phyloP scores from a whole-genome alignment of 345 rosid species.

The Acer campestre region DNA sequence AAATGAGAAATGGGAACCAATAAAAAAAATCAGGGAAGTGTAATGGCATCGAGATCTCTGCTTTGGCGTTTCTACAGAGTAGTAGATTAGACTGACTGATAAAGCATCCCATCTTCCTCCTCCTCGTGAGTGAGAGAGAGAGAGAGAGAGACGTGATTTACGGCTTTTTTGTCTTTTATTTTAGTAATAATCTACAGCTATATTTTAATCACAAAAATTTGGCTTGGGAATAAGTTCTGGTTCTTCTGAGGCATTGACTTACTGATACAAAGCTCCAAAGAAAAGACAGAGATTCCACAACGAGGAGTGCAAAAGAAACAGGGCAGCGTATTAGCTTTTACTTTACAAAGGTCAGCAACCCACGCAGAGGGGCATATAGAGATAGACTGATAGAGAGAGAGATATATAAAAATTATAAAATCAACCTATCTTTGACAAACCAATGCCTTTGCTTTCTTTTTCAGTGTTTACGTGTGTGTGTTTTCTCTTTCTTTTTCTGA shows the following conservation, averaged over 20 bases:
- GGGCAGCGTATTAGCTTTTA: conserved; percentile 38
- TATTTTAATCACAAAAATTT: conserved; percentile 10
- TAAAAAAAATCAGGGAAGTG: too few relatives aligned
- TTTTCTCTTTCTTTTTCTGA: conserved; percentile 36
- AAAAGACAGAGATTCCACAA: conserved; percentile 58
- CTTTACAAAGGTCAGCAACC: conserved; percentile 56
- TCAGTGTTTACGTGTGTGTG: conserved; percentile 33
- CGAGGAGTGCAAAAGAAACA: conserved; percentile 51
- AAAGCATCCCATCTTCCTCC: background rate
- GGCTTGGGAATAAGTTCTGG: conserved; percentile 47
- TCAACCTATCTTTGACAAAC: conserved; percentile 13
- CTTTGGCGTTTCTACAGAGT: conserved; percentile 8
- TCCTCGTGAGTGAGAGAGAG: background rate
- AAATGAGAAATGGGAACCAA: background rate
- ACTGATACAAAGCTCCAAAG: background rate
- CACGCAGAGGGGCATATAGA: background rate
- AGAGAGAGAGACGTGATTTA: conserved; percentile 44
- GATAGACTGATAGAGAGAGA: background rate
- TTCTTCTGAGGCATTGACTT: conserved; percentile 57
- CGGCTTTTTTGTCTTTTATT: conserved; percentile 48
- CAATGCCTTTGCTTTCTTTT: conserved; percentile 27
- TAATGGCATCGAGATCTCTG: conserved; percentile 49
- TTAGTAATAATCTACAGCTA: background rate
- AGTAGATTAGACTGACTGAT: too few relatives aligned
- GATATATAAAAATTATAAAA: background rate